phyloP scores from a whole-genome alignment of 2,329 filamentous ascomycete genomes.

The Trichoderma semiorbis region DNA sequence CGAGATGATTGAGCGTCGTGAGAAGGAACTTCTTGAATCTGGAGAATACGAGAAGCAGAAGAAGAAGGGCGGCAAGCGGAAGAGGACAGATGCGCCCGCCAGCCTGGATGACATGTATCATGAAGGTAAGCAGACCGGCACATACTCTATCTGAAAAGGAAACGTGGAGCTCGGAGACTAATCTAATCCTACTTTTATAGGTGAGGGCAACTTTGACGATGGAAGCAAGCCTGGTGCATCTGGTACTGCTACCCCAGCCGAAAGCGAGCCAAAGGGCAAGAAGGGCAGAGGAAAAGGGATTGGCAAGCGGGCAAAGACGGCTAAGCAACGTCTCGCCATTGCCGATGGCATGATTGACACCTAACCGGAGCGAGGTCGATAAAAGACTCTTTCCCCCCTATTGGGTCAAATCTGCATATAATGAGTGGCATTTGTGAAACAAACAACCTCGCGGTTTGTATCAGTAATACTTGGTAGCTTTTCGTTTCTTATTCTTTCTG shows the following conservation, averaged over 20 bases:
- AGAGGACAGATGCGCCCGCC: constrained; percentile 52
- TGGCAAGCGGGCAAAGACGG: constrained; percentile 59
- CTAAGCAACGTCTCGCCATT: constrained; percentile 65
- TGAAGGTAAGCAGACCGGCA: constrained; percentile 67
- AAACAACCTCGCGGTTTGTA: constrained; percentile 1
- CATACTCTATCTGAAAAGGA: background rate
- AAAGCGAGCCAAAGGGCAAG: constrained; percentile 48
- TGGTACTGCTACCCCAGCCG: constrained; percentile 78
- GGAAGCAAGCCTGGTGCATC: constrained; percentile 65
- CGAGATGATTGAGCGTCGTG: constrained; percentile 86
- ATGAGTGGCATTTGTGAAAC: background rate
- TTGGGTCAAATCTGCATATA: background rate
- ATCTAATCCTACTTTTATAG: constrained; percentile 48
- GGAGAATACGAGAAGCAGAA: constrained; percentile 64
- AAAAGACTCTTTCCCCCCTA: background rate
- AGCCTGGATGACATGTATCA: constrained; percentile 98
- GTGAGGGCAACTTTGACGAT: constrained; percentile 95
- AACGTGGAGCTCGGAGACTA: background rate
- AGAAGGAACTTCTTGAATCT: constrained; percentile 77
- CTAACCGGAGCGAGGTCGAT: constrained; percentile 17
- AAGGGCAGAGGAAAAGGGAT: constrained; percentile 55
- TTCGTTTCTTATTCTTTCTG: background rate
- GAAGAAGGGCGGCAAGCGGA: constrained; percentile 57
- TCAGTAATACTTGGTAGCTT: constrained; percentile 3
- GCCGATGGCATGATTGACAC: constrained; percentile 53